Base-by-base conservation (phyloP, 768 basidiomycete species). In the Suillus subluteus region DNA sequence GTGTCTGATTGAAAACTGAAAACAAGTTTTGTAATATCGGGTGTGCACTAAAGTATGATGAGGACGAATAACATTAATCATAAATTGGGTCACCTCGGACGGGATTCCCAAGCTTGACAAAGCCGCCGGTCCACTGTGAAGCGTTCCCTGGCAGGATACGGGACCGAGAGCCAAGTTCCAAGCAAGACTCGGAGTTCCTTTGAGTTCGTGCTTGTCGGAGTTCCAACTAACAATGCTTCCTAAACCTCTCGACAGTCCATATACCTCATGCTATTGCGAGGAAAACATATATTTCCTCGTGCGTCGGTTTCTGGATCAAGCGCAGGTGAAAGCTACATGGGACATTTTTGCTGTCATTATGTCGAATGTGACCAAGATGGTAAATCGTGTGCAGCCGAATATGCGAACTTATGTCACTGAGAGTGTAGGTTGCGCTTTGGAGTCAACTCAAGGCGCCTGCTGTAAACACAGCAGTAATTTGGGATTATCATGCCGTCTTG, bases 401-500 rank as follows among this genome's bases (percentile, higher is more conserved):
- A 38, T 30, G 11, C 23, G 32, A 30, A 23, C 50, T 66, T 32
- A n/a, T 56, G 21, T 41, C 11, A 40, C 30, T 43, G 52, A 44
- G 64, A 38, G 37, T 44, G 65, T 68, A 91, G 90, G 86, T 90
- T 43, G 88, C 87, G 35, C 73, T 92, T 55, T 90, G 87, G 87
- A 80, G 79, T 65, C 91, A 91, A 75, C 85, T 83, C 68, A 78
- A 76, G 35, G 80, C 82, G 15, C 67, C 66, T 18, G 71, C 75
- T 18, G 72, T 69, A 37, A 77, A 76, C 43, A 69, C 63, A 4
- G 75, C 83, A 50, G 83, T 91, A 23, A 75, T 91, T 50, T 92
- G 90, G 90, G 91, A 92, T 73, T 92, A 92, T 75, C 91, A 92
- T 71, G 90, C 89, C 69, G 76, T 92, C 50, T 82, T 90, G 15